These are phyloP conservation scores for Corchorus capsularis DNA, from an alignment of 345 rosid genomes.

Conservation along the genomic window DNA sequence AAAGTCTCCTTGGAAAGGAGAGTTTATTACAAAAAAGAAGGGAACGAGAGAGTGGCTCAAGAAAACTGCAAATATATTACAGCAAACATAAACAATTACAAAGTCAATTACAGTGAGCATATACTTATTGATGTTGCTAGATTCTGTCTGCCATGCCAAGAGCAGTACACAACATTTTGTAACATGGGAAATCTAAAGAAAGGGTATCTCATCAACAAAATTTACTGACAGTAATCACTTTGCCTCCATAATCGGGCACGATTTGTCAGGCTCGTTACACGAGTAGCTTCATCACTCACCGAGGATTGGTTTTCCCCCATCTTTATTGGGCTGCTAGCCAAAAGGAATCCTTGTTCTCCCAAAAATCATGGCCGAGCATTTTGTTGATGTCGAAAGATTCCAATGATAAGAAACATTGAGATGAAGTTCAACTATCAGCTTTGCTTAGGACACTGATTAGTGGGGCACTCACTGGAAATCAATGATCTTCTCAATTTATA, in stretches of 20 bases:
- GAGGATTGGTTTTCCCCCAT: background rate
- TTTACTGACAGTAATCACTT: background rate
- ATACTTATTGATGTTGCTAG: slow-evolving; percentile 30
- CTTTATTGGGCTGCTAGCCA: background rate
- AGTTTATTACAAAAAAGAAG: background rate
- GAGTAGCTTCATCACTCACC: background rate
- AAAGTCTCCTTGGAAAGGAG: background rate
- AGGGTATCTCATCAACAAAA: background rate
- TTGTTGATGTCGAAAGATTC: background rate
- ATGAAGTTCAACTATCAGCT: background rate
- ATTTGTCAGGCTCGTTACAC: background rate
- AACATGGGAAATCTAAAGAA: slow-evolving; percentile 11
- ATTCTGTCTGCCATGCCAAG: slow-evolving; percentile 44
- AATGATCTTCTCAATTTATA: background rate
- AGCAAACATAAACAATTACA: slow-evolving; percentile 4
- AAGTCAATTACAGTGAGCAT: slow-evolving; percentile 20
- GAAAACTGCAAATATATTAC: background rate
- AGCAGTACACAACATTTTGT: slow-evolving; percentile 20
- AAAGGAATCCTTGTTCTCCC: background rate
- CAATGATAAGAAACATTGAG: background rate
- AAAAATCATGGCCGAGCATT: background rate
- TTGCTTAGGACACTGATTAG: background rate
- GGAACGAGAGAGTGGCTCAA: background rate
- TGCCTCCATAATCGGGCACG: slow-evolving; percentile 4
- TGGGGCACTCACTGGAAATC: background rate